Percentiles rank a stretch among this genome's conserved stretches.
Evolutionary conservation across 208 protist species (phyloP).

Genomic region (Leishmania tarentolae): DNA sequence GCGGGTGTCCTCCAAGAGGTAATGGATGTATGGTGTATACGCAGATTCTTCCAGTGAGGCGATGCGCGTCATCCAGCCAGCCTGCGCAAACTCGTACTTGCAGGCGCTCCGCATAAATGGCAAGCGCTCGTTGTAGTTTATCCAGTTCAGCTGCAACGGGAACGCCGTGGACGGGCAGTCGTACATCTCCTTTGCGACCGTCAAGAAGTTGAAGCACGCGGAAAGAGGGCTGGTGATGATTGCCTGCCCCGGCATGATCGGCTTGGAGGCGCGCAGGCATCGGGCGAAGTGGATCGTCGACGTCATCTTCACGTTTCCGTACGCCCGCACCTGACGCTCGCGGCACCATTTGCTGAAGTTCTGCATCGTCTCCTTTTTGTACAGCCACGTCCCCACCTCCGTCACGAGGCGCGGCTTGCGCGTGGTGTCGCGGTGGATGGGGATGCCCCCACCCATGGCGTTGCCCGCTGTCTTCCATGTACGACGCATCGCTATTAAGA

Average conservation of each 20-base stretch:
- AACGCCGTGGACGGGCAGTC: slow-evolving; percentile 43
- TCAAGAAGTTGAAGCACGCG: slow-evolving; percentile 81
- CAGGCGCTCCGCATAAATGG: slow-evolving; percentile 55
- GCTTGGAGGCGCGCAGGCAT: slow-evolving; percentile 61
- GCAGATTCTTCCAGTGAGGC: slow-evolving; percentile 71
- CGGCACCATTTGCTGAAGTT: slow-evolving; percentile 78
- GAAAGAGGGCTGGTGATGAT: slow-evolving; percentile 75
- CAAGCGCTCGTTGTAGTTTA: slow-evolving; percentile 83
- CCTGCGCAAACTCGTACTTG: slow-evolving; percentile 62
- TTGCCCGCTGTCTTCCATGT: slow-evolving; percentile 1
- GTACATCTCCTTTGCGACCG: slow-evolving; percentile 73
- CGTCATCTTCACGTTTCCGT: slow-evolving; percentile 75
- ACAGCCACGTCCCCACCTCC: slow-evolving; percentile 84
- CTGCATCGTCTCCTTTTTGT: slow-evolving; percentile 72
- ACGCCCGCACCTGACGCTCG: slow-evolving; percentile 60
- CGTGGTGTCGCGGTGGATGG: slow-evolving; percentile 59
- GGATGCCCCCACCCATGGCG: slow-evolving; percentile 27
- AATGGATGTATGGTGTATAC: slow-evolving; percentile 76
- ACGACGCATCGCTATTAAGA: slow-evolving; percentile 18
- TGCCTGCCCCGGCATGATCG: slow-evolving; percentile 66
- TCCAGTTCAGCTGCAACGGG: slow-evolving; percentile 84
- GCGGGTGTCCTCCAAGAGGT: slow-evolving; percentile 83
- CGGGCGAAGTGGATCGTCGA: slow-evolving; percentile 71
- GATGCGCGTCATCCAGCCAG: slow-evolving; percentile 85
- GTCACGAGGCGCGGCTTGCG: slow-evolving; percentile 59